These are phyloP conservation scores for Podaxis sp. DNA, from an alignment of 768 basidiomycete species.

Conservation along the genomic window DNA sequence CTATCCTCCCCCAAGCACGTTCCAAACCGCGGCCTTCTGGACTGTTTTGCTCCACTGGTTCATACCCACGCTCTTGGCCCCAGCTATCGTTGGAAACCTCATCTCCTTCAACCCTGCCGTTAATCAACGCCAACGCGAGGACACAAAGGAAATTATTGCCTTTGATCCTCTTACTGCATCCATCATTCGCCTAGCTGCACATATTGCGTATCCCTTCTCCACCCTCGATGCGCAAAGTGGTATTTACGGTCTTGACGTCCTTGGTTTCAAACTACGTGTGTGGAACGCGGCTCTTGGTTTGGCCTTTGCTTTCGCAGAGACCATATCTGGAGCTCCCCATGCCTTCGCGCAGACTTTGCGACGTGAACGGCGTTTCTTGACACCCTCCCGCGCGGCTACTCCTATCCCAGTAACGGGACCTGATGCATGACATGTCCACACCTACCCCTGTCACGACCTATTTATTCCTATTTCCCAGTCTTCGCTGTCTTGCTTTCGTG, in stretches of 20 bases:
- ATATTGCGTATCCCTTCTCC: slow-evolving; percentile 55
- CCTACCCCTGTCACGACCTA: slow-evolving; percentile 1
- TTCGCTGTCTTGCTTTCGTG: slow-evolving; percentile 17
- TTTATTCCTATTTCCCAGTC: slow-evolving; percentile 8
- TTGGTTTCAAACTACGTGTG: slow-evolving; percentile 56
- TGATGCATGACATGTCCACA: neutral
- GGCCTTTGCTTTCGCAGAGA: slow-evolving; percentile 70
- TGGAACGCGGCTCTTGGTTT: slow-evolving; percentile 52
- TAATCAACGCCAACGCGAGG: neutral
- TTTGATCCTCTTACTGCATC: slow-evolving; percentile 66
- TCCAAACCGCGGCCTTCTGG: slow-evolving; percentile 51
- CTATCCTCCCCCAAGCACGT: slow-evolving; percentile 48
- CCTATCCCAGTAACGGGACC: neutral
- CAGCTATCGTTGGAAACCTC: slow-evolving; percentile 51
- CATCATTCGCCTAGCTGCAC: slow-evolving; percentile 61
- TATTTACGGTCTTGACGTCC: slow-evolving; percentile 45
- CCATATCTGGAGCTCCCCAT: slow-evolving; percentile 47
- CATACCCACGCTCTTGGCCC: slow-evolving; percentile 59
- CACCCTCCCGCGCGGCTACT: neutral
- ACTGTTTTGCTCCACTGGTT: slow-evolving; percentile 59
- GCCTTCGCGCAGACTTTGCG: slow-evolving; percentile 28
- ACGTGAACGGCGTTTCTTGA: slow-evolving; percentile 22
- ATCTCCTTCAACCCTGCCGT: slow-evolving; percentile 58
- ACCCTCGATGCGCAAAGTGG: slow-evolving; percentile 21
- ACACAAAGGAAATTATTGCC: slow-evolving; percentile 22